Evolutionary conservation across 371 early-diverging fungal genomes (phyloP), one percentile per base, ranked within the genome.

Genomic region (Mucor lusitanicus): DNA sequence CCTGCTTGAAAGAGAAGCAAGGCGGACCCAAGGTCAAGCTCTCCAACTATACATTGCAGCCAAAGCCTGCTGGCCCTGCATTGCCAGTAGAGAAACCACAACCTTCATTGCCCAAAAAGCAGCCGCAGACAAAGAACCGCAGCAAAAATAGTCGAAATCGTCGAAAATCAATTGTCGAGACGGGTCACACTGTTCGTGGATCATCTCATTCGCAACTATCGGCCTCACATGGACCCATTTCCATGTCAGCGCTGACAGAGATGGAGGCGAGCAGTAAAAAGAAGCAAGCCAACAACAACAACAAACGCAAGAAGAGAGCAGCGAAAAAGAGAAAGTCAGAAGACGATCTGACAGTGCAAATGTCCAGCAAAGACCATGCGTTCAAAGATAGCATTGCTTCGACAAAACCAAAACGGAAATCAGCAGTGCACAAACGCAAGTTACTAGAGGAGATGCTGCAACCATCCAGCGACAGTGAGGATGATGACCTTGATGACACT

Each of bases 361-460:
- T 61, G 61, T 8, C 30, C 11, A 54, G 39, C 5, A 28, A 32
- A 30, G 17, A 15, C 27, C 30, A 40, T 50, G 27, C 21, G 53
- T 67, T 53, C 39, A 42, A 63, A 12, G 59, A 67, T 12, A 67
- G 61, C 21, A 55, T 61, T n/a, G 60, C 64, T 4, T 40, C 64
- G 2, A 64, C 63, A 23, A 46, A 60, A 53, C 64, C 63, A 21
- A 77, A 71, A 53, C 53, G 72, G 25, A 39, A 54, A 30, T 48
- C 69, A 17, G 66, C 73, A 6, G 15, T 75, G 6, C 67, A 73
- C 39, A 75, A 69, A 39, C 63, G 68, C 5, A 65, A 67, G 32
- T 53, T 75, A 48, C 27, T 69, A 19, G 75, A 78, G 35, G 71
- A 72, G 8, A 70, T 74, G 70, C 66, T 73, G 13, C 55, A 50